Evolutionary conservation across 371 early-diverging fungal genomes (phyloP).

Genomic region (Rhizopus sp.): DNA sequence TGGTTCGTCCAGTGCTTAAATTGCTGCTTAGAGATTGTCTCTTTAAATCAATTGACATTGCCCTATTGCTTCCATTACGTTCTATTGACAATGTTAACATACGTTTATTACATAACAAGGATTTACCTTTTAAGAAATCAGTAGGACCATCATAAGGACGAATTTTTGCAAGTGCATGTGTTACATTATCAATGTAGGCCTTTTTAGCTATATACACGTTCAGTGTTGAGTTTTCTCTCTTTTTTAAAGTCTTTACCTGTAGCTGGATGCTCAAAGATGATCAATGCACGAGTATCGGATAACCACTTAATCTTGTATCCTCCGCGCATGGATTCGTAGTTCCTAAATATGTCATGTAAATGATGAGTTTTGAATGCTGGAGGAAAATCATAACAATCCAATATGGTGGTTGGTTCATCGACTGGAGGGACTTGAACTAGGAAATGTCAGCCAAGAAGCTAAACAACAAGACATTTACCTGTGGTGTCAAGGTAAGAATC

Average conservation of each 20-base stretch:
- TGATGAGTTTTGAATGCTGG: conserved; percentile 57
- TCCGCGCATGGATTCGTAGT: conserved; percentile 59
- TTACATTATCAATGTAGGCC: conserved; percentile 36
- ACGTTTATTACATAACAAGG: not conserved
- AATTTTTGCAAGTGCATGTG: conserved; percentile 22
- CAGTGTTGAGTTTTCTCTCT: not conserved
- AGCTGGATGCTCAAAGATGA: conserved; percentile 69
- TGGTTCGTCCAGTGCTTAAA: conserved; percentile 3
- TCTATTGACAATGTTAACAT: no score
- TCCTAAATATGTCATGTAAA: conserved; percentile 58
- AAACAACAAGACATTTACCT: conserved; percentile 23
- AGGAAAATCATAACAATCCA: conserved; percentile 58
- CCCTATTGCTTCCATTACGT: no score
- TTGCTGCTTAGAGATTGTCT: conserved; percentile 22
- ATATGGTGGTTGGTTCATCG: conserved; percentile 48
- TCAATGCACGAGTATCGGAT: conserved; percentile 72
- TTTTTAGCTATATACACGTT: conserved; percentile 38
- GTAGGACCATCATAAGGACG: conserved; percentile 27
- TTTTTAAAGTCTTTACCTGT: conserved; percentile 45
- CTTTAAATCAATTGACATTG: conserved; percentile 24
- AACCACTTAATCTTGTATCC: conserved; percentile 80
- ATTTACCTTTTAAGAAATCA: conserved; percentile 10
- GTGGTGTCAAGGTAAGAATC: conserved; percentile 42
- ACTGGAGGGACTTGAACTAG: conserved; percentile 2
- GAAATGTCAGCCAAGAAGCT: not conserved